Evolutionary conservation across 495 filamentous ascomycete genomes (phyloP).

Genomic region (Trichoderma orchidacearum): DNA sequence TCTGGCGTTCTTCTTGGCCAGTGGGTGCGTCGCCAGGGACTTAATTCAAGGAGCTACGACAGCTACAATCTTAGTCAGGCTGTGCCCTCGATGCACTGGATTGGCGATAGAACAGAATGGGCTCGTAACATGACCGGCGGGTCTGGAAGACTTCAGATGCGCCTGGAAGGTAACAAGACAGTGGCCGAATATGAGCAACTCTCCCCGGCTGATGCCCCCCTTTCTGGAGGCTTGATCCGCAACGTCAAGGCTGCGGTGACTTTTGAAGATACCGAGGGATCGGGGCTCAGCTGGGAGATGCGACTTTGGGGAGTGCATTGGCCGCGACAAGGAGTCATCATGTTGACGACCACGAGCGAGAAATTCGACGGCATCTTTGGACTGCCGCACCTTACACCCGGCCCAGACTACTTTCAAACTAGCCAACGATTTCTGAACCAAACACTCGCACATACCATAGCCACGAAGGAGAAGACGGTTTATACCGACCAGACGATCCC

Average conservation of each 20-base stretch:
- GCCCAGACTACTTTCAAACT: conserved; percentile 48
- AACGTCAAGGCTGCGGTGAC: conserved; percentile 50
- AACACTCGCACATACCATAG: conserved; percentile 53
- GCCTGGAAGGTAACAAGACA: conserved; percentile 35
- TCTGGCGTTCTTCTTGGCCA: conserved; percentile 63
- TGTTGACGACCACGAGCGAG: conserved; percentile 79
- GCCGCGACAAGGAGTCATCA: conserved; percentile 54
- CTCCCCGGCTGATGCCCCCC: not conserved
- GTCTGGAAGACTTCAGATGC: conserved; percentile 38
- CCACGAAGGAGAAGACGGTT: conserved; percentile 39
- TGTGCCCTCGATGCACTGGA: conserved; percentile 26
- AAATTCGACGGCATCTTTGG: conserved; percentile 85
- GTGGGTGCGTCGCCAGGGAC: conserved; percentile 50
- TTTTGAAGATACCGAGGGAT: conserved; percentile 55
- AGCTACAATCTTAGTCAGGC: conserved; percentile 35
- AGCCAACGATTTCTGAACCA: conserved; percentile 54
- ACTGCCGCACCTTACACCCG: conserved; percentile 68
- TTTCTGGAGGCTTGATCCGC: conserved; percentile 23
- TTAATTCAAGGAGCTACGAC: conserved; percentile 15
- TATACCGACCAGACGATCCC: conserved; percentile 33
- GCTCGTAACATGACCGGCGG: conserved; percentile 53
- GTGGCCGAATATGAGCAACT: conserved; percentile 23
- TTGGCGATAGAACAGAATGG: conserved; percentile 34
- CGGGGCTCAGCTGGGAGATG: conserved; percentile 60
- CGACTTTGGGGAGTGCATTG: conserved; percentile 74